Base-by-base conservation (phyloP, 768 basidiomycete species). In the Pleurotus citrinopileatus region DNA sequence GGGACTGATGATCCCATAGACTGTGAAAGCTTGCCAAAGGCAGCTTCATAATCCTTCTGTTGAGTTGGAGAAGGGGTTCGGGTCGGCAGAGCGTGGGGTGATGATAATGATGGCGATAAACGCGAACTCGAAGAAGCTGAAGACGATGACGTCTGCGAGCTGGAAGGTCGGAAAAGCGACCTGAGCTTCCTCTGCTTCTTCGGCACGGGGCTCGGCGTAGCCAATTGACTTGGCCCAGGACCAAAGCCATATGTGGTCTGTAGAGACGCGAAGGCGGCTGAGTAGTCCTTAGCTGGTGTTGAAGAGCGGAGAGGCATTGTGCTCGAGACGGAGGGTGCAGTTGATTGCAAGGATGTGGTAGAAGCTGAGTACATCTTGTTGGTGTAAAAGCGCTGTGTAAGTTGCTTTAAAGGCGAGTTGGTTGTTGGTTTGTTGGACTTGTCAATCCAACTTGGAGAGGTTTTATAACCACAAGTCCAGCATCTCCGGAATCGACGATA, bases 161-260 rank as follows among this genome's bases (percentile, higher is more conserved):
- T 40, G 5, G 19, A 37, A 22, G 6, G 15, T 25, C 34, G 28
- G 29, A 51, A 51, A 13, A 37, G 19, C 7, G 48, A 36, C 22
- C 34, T 7, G 29, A n/a, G 8, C 34, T 51, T 34, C 9, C 20
- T 36, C 17, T n/a, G 34, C 37, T 34, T 34, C 48, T 51, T 51
- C 15, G 48, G 48, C 10, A 7, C 10, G 23, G 48, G 48, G 29
- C 29, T 51, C 22, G 48, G 37, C 19, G 48, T 19, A 8, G 48
- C 8, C 34, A 37, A 23, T 13, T 34, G 32, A 17, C 43, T 44
- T 12, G 38, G 38, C 15, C 48, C 34, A 51, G 29, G n/a, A 19
- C 48, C 48, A 20, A 51, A n/a, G n/a, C 48, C 48, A n/a, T 51
- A 51, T 36, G 48, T 51, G 19, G 48, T n/a, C 34, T 51, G 48